A percentile compares a stretch with the other conserved stretches of the same genome.
Conservation (phyloP, 225 moss, liverwort and hornwort species). For the Lunularia cruciata region DNA sequence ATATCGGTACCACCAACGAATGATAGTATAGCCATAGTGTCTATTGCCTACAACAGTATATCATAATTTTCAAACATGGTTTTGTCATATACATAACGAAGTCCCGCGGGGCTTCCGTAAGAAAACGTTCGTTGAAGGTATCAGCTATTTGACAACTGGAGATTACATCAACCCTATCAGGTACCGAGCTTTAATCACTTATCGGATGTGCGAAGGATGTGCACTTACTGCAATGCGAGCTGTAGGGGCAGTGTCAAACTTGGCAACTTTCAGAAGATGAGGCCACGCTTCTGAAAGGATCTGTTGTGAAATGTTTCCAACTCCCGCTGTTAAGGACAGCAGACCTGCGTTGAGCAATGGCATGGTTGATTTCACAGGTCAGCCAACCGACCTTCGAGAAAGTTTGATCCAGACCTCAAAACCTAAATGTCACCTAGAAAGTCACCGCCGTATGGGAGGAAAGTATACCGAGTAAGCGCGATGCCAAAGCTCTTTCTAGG, state of each 20-base stretch:
- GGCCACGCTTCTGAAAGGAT: slow-evolving; percentile 65
- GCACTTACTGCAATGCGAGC: slow-evolving; percentile 68
- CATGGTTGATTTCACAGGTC: background rate
- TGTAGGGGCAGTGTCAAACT: slow-evolving; percentile 55
- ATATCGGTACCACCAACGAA: slow-evolving; percentile 66
- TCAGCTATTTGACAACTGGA: too few relatives aligned
- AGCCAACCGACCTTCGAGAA: too few relatives aligned
- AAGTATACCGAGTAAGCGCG: slow-evolving; percentile 63
- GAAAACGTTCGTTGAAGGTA: too few relatives aligned
- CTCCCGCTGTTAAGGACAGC: slow-evolving; percentile 73
- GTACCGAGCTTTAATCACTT: too few relatives aligned
- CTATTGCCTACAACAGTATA: slow-evolving; percentile 62
- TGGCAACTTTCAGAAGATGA: slow-evolving; percentile 72
- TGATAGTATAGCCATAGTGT: slow-evolving; percentile 61
- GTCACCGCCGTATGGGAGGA: too few relatives aligned
- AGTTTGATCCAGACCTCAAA: background rate
- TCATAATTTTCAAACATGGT: too few relatives aligned
- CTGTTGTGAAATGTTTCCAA: slow-evolving; percentile 49
- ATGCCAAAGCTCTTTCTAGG: slow-evolving; percentile 62
- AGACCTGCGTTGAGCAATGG: slow-evolving; percentile 44
- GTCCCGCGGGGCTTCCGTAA: too few relatives aligned
- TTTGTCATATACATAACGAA: too few relatives aligned
- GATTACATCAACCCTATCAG: too few relatives aligned
- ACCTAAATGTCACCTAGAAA: too few relatives aligned
- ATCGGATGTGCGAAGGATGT: background rate